Base-by-base conservation (phyloP, 2,329 filamentous ascomycete genomes). In the Pseudocercospora cruenta region DNA sequence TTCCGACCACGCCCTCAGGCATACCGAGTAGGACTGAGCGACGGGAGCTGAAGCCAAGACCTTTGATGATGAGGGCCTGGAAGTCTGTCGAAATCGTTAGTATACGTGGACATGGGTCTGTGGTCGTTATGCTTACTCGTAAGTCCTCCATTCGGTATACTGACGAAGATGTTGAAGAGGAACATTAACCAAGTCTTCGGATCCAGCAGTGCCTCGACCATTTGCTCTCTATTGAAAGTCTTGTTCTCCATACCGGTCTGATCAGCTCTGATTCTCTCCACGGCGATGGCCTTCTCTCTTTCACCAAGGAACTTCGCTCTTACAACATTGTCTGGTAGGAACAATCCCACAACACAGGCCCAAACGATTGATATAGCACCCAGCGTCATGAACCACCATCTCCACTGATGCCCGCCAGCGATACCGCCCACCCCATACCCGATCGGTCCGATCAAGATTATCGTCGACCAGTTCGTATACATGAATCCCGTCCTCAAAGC, bases 141-240 rank as follows among this genome's bases (percentile, higher is more conserved):
- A 14, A 69, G 24, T 1, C 69, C 67, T 16, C 70, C 69, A 58
- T 70, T 72, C 4, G 68, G 67, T 16, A 70, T 67, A 43, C 51
- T 64, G 12, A 58, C 45, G 7, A 65, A 64, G 21, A 70, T 36
- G 21, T 59, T 58, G 55, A 68, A 69, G 19, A 69, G n/a, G 21
- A 63, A 55, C 24, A 70, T 60, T 14, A 68, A 28, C 84, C 85
- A 89, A 0, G 86, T 87, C 74, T 89, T 88, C n/a, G 80, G 71
- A 66, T 89, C 87, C 0, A 81, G 67, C 12, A 84, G 73, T 0
- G 86, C 80, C 70, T 90, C 88, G 53, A 79, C 75, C 2, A 87
- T 80, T 67, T 85, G 82, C 4, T 81, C 76, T 81, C 82, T 83
- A 69, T 84, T 84, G 24, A 62, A 67, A 12, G 22, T 49, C 55